Conservation (phyloP, 768 basidiomycete species). For the Rhizopogon vinicolor region DNA sequence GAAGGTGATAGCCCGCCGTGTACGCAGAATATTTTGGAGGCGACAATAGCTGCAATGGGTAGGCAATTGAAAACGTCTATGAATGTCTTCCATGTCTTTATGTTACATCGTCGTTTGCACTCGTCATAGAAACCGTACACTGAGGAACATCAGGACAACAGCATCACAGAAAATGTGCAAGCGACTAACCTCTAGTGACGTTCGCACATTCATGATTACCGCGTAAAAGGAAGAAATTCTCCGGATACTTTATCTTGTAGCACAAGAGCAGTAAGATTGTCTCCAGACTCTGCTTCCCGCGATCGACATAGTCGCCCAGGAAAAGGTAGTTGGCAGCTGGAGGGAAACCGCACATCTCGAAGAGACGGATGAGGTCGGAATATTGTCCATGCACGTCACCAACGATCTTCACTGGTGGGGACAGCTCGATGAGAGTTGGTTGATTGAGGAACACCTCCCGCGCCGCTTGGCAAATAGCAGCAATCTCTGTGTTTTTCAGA, state of each 20-base stretch:
- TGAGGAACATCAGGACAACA: conserved; percentile 28
- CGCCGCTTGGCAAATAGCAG: conserved; percentile 89
- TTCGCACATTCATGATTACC: conserved; percentile 99
- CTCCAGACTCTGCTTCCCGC: conserved; percentile 97
- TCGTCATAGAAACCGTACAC: conserved; percentile 99
- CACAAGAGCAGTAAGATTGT: conserved; percentile 95
- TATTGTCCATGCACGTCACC: conserved; percentile 99
- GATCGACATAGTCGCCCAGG: conserved; percentile 97
- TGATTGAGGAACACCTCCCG: conserved; percentile 95
- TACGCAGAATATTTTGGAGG: conserved; percentile 99
- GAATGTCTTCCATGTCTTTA: conserved; percentile 99
- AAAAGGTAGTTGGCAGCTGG: conserved; percentile 97
- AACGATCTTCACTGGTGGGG: conserved; percentile 98
- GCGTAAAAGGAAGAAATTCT: conserved; percentile 97
- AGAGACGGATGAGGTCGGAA: conserved; percentile 94
- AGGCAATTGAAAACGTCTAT: conserved; percentile 99
- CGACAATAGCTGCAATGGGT: conserved; percentile 97
- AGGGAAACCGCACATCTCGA: conserved; percentile 99
- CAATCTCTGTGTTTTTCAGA: conserved; percentile 95
- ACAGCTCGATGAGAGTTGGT: conserved; percentile 94
- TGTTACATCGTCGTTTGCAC: conserved; percentile 98
- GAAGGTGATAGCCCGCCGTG: conserved; percentile 95
- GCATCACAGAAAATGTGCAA: conserved; percentile 7
- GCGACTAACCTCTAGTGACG: conserved; percentile 85
- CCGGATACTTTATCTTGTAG: conserved; percentile 99